Evolutionary conservation across 257 asterid species (phyloP), one percentile per base, ranked within the genome.

Genomic region (Solanum paucissectum): DNA sequence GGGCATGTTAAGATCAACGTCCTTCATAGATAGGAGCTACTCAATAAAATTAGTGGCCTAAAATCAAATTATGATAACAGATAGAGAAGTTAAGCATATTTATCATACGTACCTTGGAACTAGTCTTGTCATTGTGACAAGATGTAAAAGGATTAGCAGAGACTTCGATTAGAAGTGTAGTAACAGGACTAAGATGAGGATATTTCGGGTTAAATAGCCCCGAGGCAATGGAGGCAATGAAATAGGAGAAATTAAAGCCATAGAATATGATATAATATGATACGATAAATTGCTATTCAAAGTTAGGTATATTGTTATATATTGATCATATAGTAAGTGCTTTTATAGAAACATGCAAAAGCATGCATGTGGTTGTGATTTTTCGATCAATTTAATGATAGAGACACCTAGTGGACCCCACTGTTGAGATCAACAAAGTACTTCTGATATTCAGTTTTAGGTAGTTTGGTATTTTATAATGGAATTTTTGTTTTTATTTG

Each of bases 181-280:
- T 76, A 25, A 76, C 83, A n/a, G 23, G 83, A 40, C 36, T 76
- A n/a, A 76, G 62, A 77, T 42, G 62, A 25, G 62, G 36, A 21
- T 0, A n/a, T 12, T 76, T 76, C 0, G 58, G 34, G 58, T 76
- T 75, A 38, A 75, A 75, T 38, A 75, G 34, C 23, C 33, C 83
- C 3, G 58, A 23, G 34, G 83, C 23, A 75, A 75, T 3, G 21
- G 83, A 75, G 23, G 46, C n/a, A n/a, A 74, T 21, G 4, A 6
- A 52, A 6, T 2, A 0, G 62, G 23, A 52, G 52, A 74, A 21
- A 18, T 8, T 34, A 42, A 73, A 73, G 82, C 82, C 82, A 73
- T 73, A 0, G 0, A 34, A 36, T 20, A 34, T 36, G 29, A 33
- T 33, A 13, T 1, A 0, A 18, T 33, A 16, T 0, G 1, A 52